Evolutionary conservation across 352 stramenopile genomes (phyloP).

Genomic region (Globisporangium takayamanum): DNA sequence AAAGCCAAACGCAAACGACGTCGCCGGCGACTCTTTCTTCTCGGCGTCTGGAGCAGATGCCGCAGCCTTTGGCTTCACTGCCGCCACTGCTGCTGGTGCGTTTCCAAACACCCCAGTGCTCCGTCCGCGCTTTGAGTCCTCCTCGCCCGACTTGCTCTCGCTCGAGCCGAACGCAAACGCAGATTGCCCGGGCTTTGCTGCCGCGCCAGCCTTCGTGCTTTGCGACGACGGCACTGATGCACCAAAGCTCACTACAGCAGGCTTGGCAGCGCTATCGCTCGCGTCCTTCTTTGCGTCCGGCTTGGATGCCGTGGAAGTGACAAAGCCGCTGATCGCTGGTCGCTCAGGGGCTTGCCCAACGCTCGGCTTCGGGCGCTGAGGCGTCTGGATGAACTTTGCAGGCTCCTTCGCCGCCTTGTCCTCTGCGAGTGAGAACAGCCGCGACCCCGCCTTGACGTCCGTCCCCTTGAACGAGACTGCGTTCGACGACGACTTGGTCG

Average conservation of each 20-base stretch:
- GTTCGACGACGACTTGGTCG: constrained; percentile 26
- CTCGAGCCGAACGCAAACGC: constrained; percentile 11
- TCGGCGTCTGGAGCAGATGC: not conserved
- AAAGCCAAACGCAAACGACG: constrained; percentile 24
- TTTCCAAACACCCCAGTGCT: constrained; percentile 1
- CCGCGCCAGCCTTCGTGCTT: not conserved
- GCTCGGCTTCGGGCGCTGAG: constrained; percentile 30
- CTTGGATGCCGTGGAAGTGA: not conserved
- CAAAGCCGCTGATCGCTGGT: constrained; percentile 17
- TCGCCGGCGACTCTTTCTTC: constrained; percentile 8
- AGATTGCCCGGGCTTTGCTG: not conserved
- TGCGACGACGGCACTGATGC: not conserved
- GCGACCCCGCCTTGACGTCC: constrained; percentile 47
- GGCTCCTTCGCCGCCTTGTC: constrained; percentile 50
- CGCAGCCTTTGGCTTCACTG: constrained; percentile 9
- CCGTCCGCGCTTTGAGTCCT: constrained; percentile 2
- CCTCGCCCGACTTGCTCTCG: constrained; percentile 6
- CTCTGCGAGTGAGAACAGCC: constrained; percentile 49
- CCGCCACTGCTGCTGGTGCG: not conserved
- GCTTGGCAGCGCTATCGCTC: constrained; percentile 1
- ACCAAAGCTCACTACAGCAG: constrained; percentile 9
- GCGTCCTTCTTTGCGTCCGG: constrained; percentile 2
- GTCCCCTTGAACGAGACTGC: constrained; percentile 57
- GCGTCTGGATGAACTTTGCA: constrained; percentile 40
- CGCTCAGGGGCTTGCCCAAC: constrained; percentile 34